Evolutionary conservation across 768 basidiomycete genomes (phyloP), one percentile per base, ranked within the genome.

Genomic region (Peribolospora baueri): DNA sequence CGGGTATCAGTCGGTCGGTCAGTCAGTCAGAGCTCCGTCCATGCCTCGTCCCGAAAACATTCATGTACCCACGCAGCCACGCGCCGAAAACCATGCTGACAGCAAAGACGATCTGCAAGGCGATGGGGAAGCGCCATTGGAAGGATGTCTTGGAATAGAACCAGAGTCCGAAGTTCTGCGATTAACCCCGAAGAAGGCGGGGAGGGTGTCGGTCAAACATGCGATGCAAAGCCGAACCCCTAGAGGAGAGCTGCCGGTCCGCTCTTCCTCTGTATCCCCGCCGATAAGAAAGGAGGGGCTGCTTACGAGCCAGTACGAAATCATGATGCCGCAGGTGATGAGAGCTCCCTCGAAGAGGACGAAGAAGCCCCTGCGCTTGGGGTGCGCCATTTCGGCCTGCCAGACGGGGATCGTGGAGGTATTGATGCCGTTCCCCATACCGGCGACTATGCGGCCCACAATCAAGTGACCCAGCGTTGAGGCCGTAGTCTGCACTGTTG

Each of bases 331-430:
- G 62, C 75, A 76, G 0, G 76, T 75, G 59, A 79, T 79, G 13
- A 78, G 65, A 62, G 48, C 51, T 1, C 53, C 60, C 64, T 79
- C 76, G 53, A 80, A 71, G 72, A 78, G 76, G 54, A 80, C 77
- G 55, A 79, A 67, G 55, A 74, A 73, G 25, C 79, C 79, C 50
- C 79, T 68, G 54, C 70, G 70, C 41, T 75, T 70, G 4, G 77
- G 73, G 4, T 75, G 72, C 1, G 79, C 78, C 61, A 77, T 78
- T 64, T 81, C 79, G 0, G 77, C 75, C 56, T 78, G 77, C 62
- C 79, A 81, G 8, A 72, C 70, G 3, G 79, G 78, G 0, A 78
- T 25, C 75, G 77, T 78, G 3, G 78, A 78, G 4, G 79, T 80
- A 57, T 40, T 43, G 41, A 55, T 10, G 11, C 54, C 79, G 58